phyloP scores from a whole-genome alignment of 257 asterid species.

The Mitragyna speciosa region DNA sequence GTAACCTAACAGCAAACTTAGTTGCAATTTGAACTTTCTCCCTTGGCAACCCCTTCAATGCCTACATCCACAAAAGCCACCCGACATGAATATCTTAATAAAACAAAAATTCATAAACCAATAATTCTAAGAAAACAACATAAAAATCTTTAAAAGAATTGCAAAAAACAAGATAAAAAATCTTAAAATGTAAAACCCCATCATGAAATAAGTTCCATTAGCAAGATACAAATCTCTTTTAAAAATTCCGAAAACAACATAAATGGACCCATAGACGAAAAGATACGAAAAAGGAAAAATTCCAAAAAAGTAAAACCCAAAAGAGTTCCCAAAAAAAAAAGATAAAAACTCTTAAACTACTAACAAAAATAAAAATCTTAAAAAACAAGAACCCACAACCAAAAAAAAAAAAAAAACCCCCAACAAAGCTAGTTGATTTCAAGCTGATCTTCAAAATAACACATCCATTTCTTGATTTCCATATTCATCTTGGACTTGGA shows the following conservation, averaged over 20 bases:
- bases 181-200: too few species aligned
- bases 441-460: too few species aligned
- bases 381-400: background rate
- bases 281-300: background rate
- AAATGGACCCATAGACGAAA: background rate
- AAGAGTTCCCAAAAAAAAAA: background rate
- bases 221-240: too few species aligned
- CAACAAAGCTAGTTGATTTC: too few species aligned
- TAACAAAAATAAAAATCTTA: background rate
- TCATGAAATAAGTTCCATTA: too few species aligned
- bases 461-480: too few species aligned
- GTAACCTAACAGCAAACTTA: background rate
- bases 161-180: too few species aligned
- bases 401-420: too few species aligned
- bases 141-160: background rate
- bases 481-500: too few species aligned
- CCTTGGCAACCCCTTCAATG: conserved; percentile 15
- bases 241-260: too few species aligned
- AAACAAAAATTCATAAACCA: background rate
- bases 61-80: background rate
- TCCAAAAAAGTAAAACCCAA: too few species aligned
- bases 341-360: background rate
- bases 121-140: background rate
- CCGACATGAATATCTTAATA: background rate
- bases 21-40: conserved; percentile 18